Evolutionary conservation across 2,329 filamentous ascomycete species (phyloP), one percentile per base, ranked within the genome.

Genomic region (Aspergillus sp.): DNA sequence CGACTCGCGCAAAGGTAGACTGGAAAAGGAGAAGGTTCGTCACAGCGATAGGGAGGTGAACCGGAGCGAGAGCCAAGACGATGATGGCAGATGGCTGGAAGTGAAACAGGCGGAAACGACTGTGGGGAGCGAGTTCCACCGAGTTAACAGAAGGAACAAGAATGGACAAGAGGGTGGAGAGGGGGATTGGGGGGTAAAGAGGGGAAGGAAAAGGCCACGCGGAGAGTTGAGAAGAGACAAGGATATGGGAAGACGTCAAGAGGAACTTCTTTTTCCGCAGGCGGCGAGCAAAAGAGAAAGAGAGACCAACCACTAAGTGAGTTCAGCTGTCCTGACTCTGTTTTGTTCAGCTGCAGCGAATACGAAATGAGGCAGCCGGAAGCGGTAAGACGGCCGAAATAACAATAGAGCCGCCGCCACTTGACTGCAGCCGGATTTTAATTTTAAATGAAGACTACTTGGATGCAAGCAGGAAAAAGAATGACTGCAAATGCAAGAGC

Each of bases 51-150:
- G 44, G 44, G 39, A 50, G 25, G 25, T 27, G 23, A 30, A 50
- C 8, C 5, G 10, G 17, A 10, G 19, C 5, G 32, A 36, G 5
- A 15, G 53, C 39, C 25, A 55, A 55, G 44, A 38, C 39, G 39
- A 54, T 19, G 39, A 48, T 15, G 41, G 7, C 13, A 15, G 47
- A 50, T 17, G 23, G 41, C 21, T 53, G 36, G 52, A 42, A 52
- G 30, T 53, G 47, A 58, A 42, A 52, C 25, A 58, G 19, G 44
- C 50, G 36, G 50, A 59, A 59, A 59, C 30, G 50, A 59, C 57
- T 54, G 50, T 59, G 50, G 50, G 39, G 57, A 38, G 41, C 19
- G n/a, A 47, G 53, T 42, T 30, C 15, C 53, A 55, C 39, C 21
- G 10, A 21, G 19, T 44, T 11, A 47, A 44, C 23, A 42, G 23